Evolutionary conservation across 2,329 filamentous ascomycete species (phyloP).

Genomic region (Trichoderma polysporum): DNA sequence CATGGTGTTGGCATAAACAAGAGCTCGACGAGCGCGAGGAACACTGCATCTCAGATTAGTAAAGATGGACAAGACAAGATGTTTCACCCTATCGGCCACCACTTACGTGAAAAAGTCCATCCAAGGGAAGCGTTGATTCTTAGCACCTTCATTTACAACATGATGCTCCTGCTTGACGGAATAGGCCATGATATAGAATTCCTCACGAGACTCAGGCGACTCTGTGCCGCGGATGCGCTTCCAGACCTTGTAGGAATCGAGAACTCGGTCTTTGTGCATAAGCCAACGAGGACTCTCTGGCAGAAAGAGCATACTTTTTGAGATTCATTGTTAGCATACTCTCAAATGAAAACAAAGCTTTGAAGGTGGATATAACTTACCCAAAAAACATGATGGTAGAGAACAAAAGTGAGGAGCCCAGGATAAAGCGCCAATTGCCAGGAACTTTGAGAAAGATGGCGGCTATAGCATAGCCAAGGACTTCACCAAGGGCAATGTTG

Average conservation of each 20-base stretch:
- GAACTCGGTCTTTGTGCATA: slow-evolving; percentile 60
- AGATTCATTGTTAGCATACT: not conserved
- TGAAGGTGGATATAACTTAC: slow-evolving; percentile 45
- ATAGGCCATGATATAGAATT: slow-evolving; percentile 72
- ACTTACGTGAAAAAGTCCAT: slow-evolving; percentile 67
- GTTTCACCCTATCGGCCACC: not conserved
- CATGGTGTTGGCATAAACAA: slow-evolving; percentile 69
- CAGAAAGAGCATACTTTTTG: slow-evolving; percentile 66
- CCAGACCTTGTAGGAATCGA: slow-evolving; percentile 62
- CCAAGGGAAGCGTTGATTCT: slow-evolving; percentile 63
- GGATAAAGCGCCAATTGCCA: slow-evolving; percentile 72
- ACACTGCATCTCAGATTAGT: slow-evolving; percentile 36
- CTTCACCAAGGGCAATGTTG: slow-evolving; percentile 73
- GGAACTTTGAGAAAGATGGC: slow-evolving; percentile 70
- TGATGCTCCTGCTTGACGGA: slow-evolving; percentile 58
- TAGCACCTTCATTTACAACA: slow-evolving; percentile 48
- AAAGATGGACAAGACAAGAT: not conserved
- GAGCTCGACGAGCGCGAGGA: slow-evolving; percentile 63
- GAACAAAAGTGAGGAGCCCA: slow-evolving; percentile 70
- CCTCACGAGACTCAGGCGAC: slow-evolving; percentile 58
- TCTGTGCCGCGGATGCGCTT: slow-evolving; percentile 66
- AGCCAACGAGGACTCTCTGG: slow-evolving; percentile 68
- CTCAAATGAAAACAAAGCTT: not conserved
- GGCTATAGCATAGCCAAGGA: slow-evolving; percentile 69
- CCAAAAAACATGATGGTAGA: slow-evolving; percentile 47